Evolutionary conservation across 2,329 filamentous ascomycete genomes (phyloP).

Genomic region (Plectosphaerella cucumerina): DNA sequence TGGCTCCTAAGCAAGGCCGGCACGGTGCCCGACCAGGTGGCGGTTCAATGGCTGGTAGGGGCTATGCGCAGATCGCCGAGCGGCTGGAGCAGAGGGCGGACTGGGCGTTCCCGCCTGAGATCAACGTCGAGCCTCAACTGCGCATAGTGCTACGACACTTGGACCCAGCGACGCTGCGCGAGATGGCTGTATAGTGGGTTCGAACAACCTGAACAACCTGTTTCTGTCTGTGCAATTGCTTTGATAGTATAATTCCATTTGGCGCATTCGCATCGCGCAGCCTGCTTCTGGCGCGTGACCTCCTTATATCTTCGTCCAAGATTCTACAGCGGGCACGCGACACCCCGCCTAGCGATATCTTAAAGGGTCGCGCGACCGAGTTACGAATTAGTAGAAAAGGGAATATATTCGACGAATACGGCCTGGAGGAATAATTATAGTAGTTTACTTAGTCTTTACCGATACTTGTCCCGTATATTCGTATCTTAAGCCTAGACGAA

Average conservation of each 20-base stretch:
- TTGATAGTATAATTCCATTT: no score
- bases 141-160: constrained; percentile 27
- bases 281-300: no score
- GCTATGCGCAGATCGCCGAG: constrained; percentile 26
- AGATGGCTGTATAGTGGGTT: constrained; percentile 34
- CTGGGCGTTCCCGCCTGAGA: constrained; percentile 23
- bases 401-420: constrained; percentile 16
- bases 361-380: constrained; percentile 5
- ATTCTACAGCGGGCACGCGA: constrained; percentile 13
- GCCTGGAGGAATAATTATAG: constrained; percentile 12
- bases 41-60: constrained; percentile 27
- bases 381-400: constrained; percentile 18
- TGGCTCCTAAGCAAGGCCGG: constrained; percentile 26
- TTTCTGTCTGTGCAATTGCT: no score
- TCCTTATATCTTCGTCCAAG: constrained; percentile 10
- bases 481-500: constrained; percentile 4
- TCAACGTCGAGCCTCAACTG: constrained; percentile 25
- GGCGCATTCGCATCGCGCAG: no score
- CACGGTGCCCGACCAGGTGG: constrained; percentile 24
- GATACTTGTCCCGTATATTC: constrained; percentile 1
- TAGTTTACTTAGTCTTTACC: background rate
- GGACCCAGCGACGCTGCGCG: constrained; percentile 20
- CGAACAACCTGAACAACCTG: no score
- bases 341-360: background rate
- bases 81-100: constrained; percentile 23